phyloP scores from a whole-genome alignment of 257 asterid species.

The Cinchona pubescens region DNA sequence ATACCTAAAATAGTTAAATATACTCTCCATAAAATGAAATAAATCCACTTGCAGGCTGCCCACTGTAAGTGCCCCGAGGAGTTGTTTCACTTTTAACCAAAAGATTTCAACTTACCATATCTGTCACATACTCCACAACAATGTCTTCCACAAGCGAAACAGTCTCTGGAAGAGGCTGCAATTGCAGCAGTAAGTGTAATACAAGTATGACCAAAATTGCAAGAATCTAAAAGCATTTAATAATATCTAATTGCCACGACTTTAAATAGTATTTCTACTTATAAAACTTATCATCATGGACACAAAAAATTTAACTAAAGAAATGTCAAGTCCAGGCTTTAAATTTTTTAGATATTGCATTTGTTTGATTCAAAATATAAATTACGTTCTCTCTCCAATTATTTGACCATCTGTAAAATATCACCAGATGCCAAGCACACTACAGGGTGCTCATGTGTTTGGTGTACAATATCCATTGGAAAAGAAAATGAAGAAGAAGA shows the following conservation, averaged over 20 bases:
- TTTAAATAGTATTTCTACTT: not conserved
- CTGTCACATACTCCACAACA: constrained; percentile 91
- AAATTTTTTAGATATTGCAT: not conserved
- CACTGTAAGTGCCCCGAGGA: not conserved
- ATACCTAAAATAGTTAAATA: constrained; percentile 44
- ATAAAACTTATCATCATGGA: not conserved
- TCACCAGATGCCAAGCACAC: not conserved
- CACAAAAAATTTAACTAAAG: not conserved
- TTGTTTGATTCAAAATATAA: not conserved
- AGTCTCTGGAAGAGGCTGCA: constrained; percentile 93
- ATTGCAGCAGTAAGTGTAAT: constrained; percentile 16
- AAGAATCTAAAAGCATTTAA: not conserved
- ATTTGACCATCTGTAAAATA: not conserved
- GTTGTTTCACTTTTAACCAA: not conserved
- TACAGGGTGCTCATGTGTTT: not conserved
- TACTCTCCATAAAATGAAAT: not conserved
- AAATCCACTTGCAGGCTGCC: constrained; percentile 4
- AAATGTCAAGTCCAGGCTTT: not conserved
- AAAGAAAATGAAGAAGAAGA: too few relatives aligned
- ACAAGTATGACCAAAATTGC: constrained; percentile 1
- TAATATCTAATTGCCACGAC: not conserved
- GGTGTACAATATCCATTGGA: too few relatives aligned
- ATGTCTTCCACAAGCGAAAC: constrained; percentile 85
- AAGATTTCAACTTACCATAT: constrained; percentile 49
- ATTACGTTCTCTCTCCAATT: too few relatives aligned